These are phyloP conservation scores for Albatrellus ellisii DNA, from an alignment of 768 basidiomycete genomes.

Conservation along the genomic window DNA sequence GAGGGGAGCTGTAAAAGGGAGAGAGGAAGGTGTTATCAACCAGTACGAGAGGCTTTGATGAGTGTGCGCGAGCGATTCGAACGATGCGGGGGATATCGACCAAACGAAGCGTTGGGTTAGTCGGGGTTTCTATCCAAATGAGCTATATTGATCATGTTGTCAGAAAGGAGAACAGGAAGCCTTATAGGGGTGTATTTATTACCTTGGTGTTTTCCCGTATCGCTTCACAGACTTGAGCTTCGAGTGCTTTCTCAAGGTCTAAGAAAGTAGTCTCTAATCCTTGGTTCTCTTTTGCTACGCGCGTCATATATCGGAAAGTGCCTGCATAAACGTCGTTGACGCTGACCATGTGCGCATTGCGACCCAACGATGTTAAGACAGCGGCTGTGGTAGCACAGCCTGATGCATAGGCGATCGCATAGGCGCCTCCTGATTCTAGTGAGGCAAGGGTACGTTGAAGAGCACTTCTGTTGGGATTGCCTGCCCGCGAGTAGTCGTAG, in stretches of 20 bases:
- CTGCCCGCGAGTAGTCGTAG: conserved; percentile 83
- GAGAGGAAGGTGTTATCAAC: conserved; percentile 95
- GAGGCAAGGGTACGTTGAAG: conserved; percentile 70
- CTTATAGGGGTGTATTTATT: conserved; percentile 11
- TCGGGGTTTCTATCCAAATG: conserved; percentile 92
- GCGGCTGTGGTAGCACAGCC: conserved; percentile 83
- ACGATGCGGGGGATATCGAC: conserved; percentile 70
- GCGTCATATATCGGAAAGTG: conserved; percentile 72
- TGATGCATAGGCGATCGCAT: conserved; percentile 71
- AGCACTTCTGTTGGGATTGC: conserved; percentile 77
- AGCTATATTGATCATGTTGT: conserved; percentile 32
- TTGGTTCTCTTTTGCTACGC: conserved; percentile 51
- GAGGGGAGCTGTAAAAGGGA: conserved; percentile 81
- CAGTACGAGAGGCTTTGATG: conserved; percentile 60
- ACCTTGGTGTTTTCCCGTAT: conserved; percentile 77
- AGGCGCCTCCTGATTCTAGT: conserved; percentile 60
- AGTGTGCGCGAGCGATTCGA: conserved; percentile 47
- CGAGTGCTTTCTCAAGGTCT: conserved; percentile 60
- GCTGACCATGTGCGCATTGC: conserved; percentile 66
- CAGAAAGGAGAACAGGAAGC: not conserved
- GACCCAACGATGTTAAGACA: conserved; percentile 61
- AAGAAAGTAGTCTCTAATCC: conserved; percentile 65
- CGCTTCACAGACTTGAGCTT: conserved; percentile 49
- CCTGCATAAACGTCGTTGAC: conserved; percentile 95
- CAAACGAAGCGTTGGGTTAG: conserved; percentile 85